Percentiles rank a stretch among this genome's conserved stretches.
phyloP scores from a whole-genome alignment of 208 protist species.

The Tetramitus jugosus region DNA sequence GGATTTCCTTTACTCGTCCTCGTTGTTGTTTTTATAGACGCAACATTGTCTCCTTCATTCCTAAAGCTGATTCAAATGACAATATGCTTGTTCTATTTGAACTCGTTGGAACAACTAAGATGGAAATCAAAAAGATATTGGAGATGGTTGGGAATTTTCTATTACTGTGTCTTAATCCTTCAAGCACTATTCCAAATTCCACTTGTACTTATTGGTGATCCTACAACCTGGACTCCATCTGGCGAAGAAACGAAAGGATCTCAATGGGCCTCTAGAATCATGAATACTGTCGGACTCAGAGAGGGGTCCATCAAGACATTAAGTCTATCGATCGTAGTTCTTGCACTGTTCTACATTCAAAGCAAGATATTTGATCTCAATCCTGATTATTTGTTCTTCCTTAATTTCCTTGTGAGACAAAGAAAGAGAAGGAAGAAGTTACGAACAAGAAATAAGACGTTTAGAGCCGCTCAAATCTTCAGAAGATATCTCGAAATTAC shows the following conservation, averaged over 20 bases:
- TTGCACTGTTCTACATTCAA: background rate
- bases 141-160: slow-evolving; percentile 8
- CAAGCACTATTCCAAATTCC: slow-evolving; percentile 13
- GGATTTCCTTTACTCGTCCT: background rate
- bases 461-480: slow-evolving; percentile 3
- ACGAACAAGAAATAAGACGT: background rate
- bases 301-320: too few species aligned
- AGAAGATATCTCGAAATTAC: background rate
- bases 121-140: background rate
- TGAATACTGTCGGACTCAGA: too few species aligned
- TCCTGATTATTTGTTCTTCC: background rate
- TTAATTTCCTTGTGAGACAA: background rate
- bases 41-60: background rate
- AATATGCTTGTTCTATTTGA: slow-evolving; percentile 7
- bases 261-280: background rate
- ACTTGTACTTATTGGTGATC: background rate
- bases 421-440: background rate
- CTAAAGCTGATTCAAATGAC: background rate
- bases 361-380: background rate
- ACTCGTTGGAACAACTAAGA: background rate
- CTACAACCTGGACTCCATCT: too few species aligned
- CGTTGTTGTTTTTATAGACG: slow-evolving; percentile 14
- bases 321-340: background rate
- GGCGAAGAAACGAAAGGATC: too few species aligned
- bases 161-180: background rate